phyloP scores from a whole-genome alignment of 192 early-diverging fungal genomes.

The Coemansia reversa region DNA sequence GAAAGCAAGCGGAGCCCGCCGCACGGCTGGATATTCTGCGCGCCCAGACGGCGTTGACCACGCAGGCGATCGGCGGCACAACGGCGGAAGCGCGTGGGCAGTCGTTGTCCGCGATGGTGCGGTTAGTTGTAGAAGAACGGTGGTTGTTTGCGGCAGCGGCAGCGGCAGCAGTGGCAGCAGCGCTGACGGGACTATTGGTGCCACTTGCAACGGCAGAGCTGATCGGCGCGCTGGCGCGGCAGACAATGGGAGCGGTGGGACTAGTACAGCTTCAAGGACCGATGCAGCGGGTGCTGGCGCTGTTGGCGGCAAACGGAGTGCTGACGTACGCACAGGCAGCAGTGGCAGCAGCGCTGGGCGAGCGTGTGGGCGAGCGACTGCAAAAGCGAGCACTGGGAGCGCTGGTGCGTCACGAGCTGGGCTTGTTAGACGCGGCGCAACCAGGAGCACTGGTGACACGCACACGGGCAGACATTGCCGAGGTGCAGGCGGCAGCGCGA shows the following conservation, averaged over 20 bases:
- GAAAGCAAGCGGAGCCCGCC: constrained; percentile 13
- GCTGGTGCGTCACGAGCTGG: constrained; percentile 61
- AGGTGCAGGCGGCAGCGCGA: constrained; percentile 63
- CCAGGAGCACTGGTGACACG: constrained; percentile 58
- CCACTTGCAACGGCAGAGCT: constrained; percentile 61
- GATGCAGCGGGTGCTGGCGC: constrained; percentile 55
- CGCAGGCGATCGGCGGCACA: constrained; percentile 12
- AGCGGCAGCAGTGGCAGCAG: constrained; percentile 59
- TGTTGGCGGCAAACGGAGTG: constrained; percentile 59
- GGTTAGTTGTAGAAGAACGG: constrained; percentile 57
- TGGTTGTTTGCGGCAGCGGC: constrained; percentile 56
- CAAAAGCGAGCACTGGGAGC: constrained; percentile 52
- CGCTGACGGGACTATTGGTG: constrained; percentile 55
- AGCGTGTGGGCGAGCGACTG: constrained; percentile 58
- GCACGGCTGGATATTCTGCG: constrained; percentile 37
- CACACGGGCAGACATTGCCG: constrained; percentile 57
- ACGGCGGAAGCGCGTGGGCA: neutral
- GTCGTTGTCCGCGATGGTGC: constrained; percentile 11
- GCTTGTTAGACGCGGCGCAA: constrained; percentile 60
- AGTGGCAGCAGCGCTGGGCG: constrained; percentile 61
- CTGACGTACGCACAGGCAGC: constrained; percentile 65
- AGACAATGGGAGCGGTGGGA: constrained; percentile 55
- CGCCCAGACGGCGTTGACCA: constrained; percentile 24
- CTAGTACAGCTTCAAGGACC: constrained; percentile 44
- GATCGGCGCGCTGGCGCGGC: constrained; percentile 57